Evolutionary conservation across 169 alveolate genomes (phyloP).

Genomic region (Plasmodium gonderi): DNA sequence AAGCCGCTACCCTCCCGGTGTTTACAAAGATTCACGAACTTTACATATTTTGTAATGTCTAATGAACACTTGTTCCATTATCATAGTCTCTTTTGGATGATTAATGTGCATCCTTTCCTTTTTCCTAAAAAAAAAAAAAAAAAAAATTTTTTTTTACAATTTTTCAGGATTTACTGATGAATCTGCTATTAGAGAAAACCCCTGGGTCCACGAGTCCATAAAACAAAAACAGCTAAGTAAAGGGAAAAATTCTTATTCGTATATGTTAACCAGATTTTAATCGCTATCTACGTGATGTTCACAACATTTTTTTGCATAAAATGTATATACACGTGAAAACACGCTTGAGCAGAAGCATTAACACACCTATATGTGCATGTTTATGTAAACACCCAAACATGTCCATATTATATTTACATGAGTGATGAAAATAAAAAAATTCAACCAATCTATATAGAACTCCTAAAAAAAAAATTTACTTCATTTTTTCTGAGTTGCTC

Average conservation of each 20-base stretch:
- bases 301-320: neutral
- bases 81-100: neutral
- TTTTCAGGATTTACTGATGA: conserved; percentile 22
- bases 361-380: conserved; percentile 1
- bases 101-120: neutral
- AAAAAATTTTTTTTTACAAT: conserved; percentile 3
- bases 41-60: neutral
- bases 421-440: neutral
- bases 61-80: neutral
- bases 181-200: neutral
- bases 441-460: neutral
- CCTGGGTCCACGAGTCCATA: conserved; percentile 32
- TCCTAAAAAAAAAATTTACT: neutral
- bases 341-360: neutral
- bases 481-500: neutral
- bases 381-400: neutral
- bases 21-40: neutral
- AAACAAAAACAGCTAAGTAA: conserved; percentile 44
- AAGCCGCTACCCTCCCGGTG: neutral
- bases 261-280: neutral
- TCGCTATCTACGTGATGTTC: neutral
- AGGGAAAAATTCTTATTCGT: neutral
- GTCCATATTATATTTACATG: neutral
- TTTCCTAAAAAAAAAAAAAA: neutral
- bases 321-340: neutral